phyloP scores from a whole-genome alignment of 306 rosid species.

The Lupinus albus region DNA sequence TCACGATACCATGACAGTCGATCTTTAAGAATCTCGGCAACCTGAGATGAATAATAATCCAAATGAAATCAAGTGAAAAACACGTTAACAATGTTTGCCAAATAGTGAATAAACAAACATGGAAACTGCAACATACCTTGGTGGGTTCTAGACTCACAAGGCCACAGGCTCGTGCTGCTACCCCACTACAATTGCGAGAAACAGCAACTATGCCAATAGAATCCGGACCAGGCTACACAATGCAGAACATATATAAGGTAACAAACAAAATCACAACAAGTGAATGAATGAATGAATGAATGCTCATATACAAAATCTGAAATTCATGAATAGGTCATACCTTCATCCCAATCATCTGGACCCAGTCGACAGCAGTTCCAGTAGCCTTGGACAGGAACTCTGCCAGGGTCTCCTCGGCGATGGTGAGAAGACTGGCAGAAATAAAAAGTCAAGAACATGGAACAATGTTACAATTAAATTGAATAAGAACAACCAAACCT shows the following conservation, averaged over 20 bases:
- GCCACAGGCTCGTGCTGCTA: slow-evolving; percentile 99
- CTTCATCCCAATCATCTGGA: slow-evolving; percentile 99
- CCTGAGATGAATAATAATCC: slow-evolving; percentile 46
- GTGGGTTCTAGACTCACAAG: slow-evolving; percentile 98
- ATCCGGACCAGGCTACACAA: slow-evolving; percentile 99
- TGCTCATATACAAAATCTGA: not conserved
- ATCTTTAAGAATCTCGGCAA: slow-evolving; percentile 95
- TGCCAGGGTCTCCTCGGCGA: slow-evolving; percentile 99
- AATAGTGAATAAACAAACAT: not conserved
- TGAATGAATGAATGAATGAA: not conserved
- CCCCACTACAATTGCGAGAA: slow-evolving; percentile 95
- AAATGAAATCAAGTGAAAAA: not conserved
- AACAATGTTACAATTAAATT: not conserved
- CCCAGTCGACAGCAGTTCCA: slow-evolving; percentile 99
- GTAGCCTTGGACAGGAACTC: slow-evolving; percentile 99
- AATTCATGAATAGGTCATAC: slow-evolving; percentile 37
- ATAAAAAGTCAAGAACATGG: not conserved
- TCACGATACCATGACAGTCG: slow-evolving; percentile 90
- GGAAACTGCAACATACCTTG: slow-evolving; percentile 51
- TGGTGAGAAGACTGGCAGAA: slow-evolving; percentile 72
- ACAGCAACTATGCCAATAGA: slow-evolving; percentile 99
- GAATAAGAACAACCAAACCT: not conserved
- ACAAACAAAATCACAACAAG: too few relatives aligned
- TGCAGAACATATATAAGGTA: not conserved
- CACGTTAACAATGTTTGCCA: not conserved